phyloP scores from a whole-genome alignment of 805 yeast genomes.

The Lachancea sp. region DNA sequence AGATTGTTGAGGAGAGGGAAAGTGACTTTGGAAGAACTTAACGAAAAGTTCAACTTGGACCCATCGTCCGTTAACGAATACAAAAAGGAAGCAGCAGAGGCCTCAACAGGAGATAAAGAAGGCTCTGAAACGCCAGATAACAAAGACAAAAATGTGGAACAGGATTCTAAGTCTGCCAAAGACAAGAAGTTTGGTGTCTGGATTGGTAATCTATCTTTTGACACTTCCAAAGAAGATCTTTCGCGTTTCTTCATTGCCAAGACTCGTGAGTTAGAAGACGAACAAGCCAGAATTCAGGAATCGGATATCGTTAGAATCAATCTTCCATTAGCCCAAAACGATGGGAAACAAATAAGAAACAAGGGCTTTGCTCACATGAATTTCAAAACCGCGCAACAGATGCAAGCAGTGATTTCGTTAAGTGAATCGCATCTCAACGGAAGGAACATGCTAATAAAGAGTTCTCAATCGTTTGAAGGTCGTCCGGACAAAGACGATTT shows the following conservation, averaged over 20 bases:
- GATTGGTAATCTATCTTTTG: slow-evolving; percentile 90
- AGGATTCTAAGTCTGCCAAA: slow-evolving; percentile 19
- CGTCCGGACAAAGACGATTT: slow-evolving; percentile 60
- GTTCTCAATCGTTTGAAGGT: slow-evolving; percentile 76
- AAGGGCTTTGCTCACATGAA: slow-evolving; percentile 91
- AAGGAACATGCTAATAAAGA: slow-evolving; percentile 78
- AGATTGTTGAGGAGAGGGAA: slow-evolving; percentile 78
- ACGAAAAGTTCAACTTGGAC: slow-evolving; percentile 36
- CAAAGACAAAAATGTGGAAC: slow-evolving; percentile 11
- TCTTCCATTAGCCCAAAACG: slow-evolving; percentile 61
- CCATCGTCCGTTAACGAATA: slow-evolving; percentile 32
- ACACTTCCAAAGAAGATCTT: slow-evolving; percentile 71
- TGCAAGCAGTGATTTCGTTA: slow-evolving; percentile 54
- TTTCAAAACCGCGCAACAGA: slow-evolving; percentile 54
- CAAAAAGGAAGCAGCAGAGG: slow-evolving; percentile 34
- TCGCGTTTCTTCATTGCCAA: slow-evolving; percentile 56
- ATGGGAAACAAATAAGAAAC: slow-evolving; percentile 47
- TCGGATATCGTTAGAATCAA: slow-evolving; percentile 68
- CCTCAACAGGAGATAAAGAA: slow-evolving; percentile 14
- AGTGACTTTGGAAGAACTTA: slow-evolving; percentile 50
- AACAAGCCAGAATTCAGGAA: slow-evolving; percentile 40
- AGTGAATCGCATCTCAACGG: slow-evolving; percentile 75
- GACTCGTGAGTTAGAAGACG: slow-evolving; percentile 35
- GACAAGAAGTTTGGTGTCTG: slow-evolving; percentile 70
- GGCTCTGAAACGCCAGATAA: slow-evolving; percentile 30